Base-by-base conservation (phyloP, 2,329 filamentous ascomycete genomes). In the Pseudocercospora eumusae region DNA sequence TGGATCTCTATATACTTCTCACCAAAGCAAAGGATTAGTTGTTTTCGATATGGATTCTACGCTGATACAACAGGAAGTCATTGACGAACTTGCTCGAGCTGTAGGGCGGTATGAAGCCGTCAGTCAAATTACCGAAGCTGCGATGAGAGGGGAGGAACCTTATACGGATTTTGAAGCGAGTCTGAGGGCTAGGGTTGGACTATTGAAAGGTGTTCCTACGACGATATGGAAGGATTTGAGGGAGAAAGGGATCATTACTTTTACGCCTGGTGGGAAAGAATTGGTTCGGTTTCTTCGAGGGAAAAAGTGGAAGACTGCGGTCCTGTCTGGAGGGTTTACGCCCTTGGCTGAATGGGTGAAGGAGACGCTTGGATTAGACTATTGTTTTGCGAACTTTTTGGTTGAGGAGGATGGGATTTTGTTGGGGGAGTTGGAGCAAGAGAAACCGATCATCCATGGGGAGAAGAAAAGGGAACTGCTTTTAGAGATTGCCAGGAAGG, bases 11-110 rank as follows among this genome's bases (percentile, higher is more conserved):
- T 69, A 69, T 56, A 45, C 56, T 11, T 47, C 56, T 6, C 74
- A 74, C 57, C 59, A 58, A 42, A 11, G 27, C 6, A n/a, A n/a
- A 18, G 86, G 93, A 8, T 82, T 98, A 10, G 92, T 93, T 3
- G 91, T 97, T 31, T 99, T 99, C 73, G 95, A 99, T 76, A 99
- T 99, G 95, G 95, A 99, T 79, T 95, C 90, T 76, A 99, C 95
- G 0, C 84, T 99, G 63, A 98, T 99, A 75, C 90, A 93, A 58
- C 93, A 99, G 76, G 95, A 99, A 79, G 93, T 97, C 64, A 98
- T 99, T 74, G 95, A 99, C 76, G 88, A 98, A 71, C 88, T 99
- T 60, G 95, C 95, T 3, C 87, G 89, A 58, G 89, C 89, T 40
- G 86, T 96, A 1, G 91, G 92, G 57, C 62, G 69, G 31, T 75